These are phyloP conservation scores for Drechmeria coniospora DNA, from an alignment of 2,329 filamentous ascomycete species.

Conservation along the genomic window DNA sequence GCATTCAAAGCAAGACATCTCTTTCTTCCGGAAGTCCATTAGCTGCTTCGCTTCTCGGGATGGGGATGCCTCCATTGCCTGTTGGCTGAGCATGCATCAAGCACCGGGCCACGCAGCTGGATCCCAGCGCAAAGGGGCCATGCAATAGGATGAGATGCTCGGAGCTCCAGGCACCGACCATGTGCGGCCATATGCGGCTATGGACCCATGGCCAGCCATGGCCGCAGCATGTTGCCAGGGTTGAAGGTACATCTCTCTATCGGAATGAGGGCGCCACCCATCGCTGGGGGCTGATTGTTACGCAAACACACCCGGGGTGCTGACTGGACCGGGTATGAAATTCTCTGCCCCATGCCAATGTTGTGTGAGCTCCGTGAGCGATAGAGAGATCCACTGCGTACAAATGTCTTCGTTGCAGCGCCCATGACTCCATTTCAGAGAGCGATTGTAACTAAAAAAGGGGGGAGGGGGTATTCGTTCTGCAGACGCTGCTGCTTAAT, in stretches of 20 bases:
- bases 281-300: slow-evolving; percentile 7
- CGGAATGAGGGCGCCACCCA: slow-evolving; percentile 12
- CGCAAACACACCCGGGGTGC: slow-evolving; percentile 6
- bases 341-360: slow-evolving; percentile 4
- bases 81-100: slow-evolving; percentile 7
- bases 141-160: slow-evolving; percentile 10
- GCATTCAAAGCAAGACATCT: slow-evolving; percentile 6
- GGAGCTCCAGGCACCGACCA: slow-evolving; percentile 7
- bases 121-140: slow-evolving; percentile 6
- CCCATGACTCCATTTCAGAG: neutral
- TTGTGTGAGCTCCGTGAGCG: slow-evolving; percentile 1
- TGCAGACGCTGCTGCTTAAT: neutral
- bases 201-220: no score
- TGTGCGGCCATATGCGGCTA: no score
- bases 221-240: slow-evolving; percentile 6
- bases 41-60: slow-evolving; percentile 3
- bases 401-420: neutral
- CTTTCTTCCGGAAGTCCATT: no score
- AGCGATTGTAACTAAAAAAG: no score
- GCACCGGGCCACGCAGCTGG: slow-evolving; percentile 5
- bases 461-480: no score
- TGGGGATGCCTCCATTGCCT: slow-evolving; percentile 7
- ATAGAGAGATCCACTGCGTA: slow-evolving; percentile 1
- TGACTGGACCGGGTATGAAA: slow-evolving; percentile 2
- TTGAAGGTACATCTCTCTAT: slow-evolving; percentile 6